These are phyloP conservation scores for Fraxinus latifolia DNA, from an alignment of 305 asterid genomes.

Conservation along the genomic window DNA sequence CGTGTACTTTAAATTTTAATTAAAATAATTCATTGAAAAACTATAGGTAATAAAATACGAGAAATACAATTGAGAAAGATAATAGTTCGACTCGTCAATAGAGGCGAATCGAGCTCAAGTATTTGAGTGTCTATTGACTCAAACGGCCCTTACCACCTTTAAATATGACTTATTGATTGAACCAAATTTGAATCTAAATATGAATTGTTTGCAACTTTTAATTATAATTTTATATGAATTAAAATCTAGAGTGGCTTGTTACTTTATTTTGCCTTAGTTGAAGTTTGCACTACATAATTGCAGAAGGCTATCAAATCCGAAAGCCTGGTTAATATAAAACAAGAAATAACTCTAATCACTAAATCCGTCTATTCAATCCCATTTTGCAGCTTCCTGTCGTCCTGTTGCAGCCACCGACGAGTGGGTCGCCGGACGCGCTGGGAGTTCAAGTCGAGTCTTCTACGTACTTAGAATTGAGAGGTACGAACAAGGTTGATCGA, in stretches of 20 bases:
- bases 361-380: not conserved
- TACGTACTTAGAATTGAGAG: not conserved
- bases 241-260: not conserved
- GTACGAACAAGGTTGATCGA: not conserved
- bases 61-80: too few species aligned
- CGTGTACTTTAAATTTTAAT: too few species aligned
- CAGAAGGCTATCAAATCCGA: not conserved
- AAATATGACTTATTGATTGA: not conserved
- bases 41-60: not conserved
- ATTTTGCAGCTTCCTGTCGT: not conserved
- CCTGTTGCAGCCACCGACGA: not conserved
- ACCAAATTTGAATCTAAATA: too few species aligned
- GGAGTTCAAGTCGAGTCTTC: not conserved
- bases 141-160: not conserved
- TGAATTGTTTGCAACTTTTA: not conserved
- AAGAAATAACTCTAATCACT: not conserved
- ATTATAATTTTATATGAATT: not conserved
- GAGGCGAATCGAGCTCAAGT: not conserved
- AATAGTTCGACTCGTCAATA: not conserved
- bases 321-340: not conserved
- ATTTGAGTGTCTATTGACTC: not conserved
- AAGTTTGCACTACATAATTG: not conserved
- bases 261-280: not conserved
- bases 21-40: too few species aligned
- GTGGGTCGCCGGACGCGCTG: not conserved